Evolutionary conservation across 768 basidiomycete genomes (phyloP), one percentile per base, ranked within the genome.

Genomic region (Mrakia gelida): DNA sequence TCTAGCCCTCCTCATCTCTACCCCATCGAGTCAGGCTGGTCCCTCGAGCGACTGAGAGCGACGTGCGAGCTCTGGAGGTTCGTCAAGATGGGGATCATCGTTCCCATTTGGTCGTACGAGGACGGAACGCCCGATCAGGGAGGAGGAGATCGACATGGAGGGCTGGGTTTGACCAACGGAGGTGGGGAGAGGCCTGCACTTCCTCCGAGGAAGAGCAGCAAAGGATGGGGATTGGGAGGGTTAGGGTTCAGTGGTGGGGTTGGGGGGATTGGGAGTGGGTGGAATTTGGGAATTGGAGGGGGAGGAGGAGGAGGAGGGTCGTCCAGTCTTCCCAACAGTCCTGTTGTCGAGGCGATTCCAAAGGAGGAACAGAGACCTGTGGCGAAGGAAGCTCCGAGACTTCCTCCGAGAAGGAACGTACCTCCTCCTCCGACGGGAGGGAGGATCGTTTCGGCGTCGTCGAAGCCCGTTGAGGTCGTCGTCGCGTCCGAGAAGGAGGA

Each of bases 51-150:
- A 11, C 86, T 97, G 28, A 89, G 94, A 18, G 87, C 91, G 54
- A 93, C 94, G n/a, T 95, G 94, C 84, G 91, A 91, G 6, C 85
- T 96, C 21, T 97, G 94, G 94, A 89, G 91, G 26, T 96, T 92
- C 81, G 90, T 96, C 72, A 89, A 93, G 32, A 90, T 89, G 0
- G 89, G 91, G 15, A 86, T 97, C 75, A 87, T 96, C 28, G 93
- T 94, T 78, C 91, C 90, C 80, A 86, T 96, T 8, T 97, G 95
- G 95, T 91, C 93, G 76, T 94, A 95, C 80, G 92, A 91, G 76
- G 73, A 78, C 63, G 76, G 79, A 7, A 78, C 59, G 13, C 9
- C n/a, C 52, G 28, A 52, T 10, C 18, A 68, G 7, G 75, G 49
- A 41, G 28, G 45, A 7, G 41, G 32, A 38, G 30, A 61, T n/a